Percentiles rank a stretch among this genome's conserved stretches.
Conservation (phyloP, 208 protist species). For the Acanthamoeba culbertsoni region DNA sequence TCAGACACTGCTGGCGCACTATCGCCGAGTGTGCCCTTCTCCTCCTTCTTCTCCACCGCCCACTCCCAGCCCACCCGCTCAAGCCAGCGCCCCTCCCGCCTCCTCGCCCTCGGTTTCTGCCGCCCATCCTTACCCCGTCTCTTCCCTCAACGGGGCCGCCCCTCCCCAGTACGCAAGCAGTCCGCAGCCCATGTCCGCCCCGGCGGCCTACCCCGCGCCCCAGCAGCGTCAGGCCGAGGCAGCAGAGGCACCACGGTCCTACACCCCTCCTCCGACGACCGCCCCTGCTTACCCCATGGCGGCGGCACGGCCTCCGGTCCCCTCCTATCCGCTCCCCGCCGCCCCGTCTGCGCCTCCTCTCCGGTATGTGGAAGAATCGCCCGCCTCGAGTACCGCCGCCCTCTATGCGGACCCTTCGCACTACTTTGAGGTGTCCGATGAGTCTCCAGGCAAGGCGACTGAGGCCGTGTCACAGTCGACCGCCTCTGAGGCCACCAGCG, state of each 20-base stretch:
- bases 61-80: no score
- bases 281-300: neutral
- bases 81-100: neutral
- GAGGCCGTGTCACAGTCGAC: no score
- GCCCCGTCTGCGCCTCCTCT: neutral
- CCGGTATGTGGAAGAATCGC: neutral
- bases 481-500: no score
- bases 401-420: neutral
- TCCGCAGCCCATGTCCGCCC: neutral
- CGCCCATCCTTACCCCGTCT: neutral
- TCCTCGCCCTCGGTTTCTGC: neutral
- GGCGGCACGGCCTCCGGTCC: neutral
- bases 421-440: neutral
- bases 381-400: no score
- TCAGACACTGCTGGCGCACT: no score
- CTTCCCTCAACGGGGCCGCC: neutral
- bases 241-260: neutral
- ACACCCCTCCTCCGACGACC: neutral
- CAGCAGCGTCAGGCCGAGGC: neutral
- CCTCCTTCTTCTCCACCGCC: no score
- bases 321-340: neutral
- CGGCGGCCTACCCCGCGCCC: neutral
- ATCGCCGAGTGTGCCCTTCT: no score
- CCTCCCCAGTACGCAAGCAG: neutral
- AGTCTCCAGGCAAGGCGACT: neutral